Evolutionary conservation across 257 asterid species (phyloP), one percentile per base, ranked within the genome.

Genomic region (Penstemon barbatus): DNA sequence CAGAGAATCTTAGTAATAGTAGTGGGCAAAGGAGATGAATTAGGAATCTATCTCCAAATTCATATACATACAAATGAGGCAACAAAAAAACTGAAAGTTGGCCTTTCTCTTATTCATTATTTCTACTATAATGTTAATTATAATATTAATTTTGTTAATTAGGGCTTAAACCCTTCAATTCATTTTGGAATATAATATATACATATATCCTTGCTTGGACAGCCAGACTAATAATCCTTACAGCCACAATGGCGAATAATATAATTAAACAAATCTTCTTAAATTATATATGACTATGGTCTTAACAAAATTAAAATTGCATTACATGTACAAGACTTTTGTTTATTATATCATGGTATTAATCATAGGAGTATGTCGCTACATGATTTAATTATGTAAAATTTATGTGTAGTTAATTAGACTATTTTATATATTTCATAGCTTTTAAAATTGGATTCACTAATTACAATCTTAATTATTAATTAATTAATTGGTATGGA

Each of bases 121-220:
- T 6, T 7, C 48, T 57, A 1, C 25, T 13, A 44, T 13, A 8
- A 25, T 25, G 8, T 11, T 45, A 18, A 9, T 45, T 18, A 55
- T 46, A 6, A 45, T 65, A 12, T 48, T 48, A 49, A 63, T 50
- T 77, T 42, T 71, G 75, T 58, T 15, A 15, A 0, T 15, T 15
- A 18, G 66, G 82, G 46, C 65, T 71, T 56, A 77, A 77, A 68
- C 58, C 66, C 75, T 69, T n/a, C n/a, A n/a, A n/a, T 79, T 59
- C 77, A 81, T 25, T 71, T 66, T 72, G 80, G 74, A n/a, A n/a
- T n/a, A n/a, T n/a, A 78, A 77, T 66, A 81, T 77, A 25, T 19
- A 19, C 1, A 19, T 25, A 25, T 25, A 25, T 74, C 61, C n/a
- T n/a, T n/a, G n/a, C 39, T 60, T 49, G 74, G 39, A 37, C 68